These are phyloP conservation scores for Trichocladium uniseriatum DNA, from an alignment of 495 filamentous ascomycete genomes.

Conservation along the genomic window DNA sequence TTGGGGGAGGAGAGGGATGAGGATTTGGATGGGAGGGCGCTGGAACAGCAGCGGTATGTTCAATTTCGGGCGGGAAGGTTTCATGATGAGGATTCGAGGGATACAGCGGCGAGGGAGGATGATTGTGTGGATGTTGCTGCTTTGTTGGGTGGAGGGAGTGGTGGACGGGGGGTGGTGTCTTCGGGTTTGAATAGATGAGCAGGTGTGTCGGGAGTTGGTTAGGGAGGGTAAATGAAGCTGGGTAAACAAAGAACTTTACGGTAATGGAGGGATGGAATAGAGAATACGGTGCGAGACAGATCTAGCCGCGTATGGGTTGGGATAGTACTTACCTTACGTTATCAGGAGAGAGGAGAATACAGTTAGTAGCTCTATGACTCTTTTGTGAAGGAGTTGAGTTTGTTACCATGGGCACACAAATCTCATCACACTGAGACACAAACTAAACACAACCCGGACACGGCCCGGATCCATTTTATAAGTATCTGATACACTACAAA, in stretches of 20 bases:
- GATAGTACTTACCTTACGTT: not conserved
- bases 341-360: not conserved
- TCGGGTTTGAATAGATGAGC: not conserved
- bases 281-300: not conserved
- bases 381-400: too few relatives aligned
- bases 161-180: too few relatives aligned
- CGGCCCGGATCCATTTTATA: not conserved
- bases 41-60: not conserved
- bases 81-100: too few relatives aligned
- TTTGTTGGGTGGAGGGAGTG: too few relatives aligned
- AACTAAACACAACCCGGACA: not conserved
- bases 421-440: too few relatives aligned
- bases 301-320: constrained; percentile 8
- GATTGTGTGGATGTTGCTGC: too few relatives aligned
- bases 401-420: too few relatives aligned
- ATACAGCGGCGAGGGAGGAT: too few relatives aligned
- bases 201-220: not conserved
- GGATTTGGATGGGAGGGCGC: not conserved
- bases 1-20: not conserved
- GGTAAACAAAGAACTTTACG: too few relatives aligned
- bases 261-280: not conserved
- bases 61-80: too few relatives aligned
- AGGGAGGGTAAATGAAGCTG: not conserved
- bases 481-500: constrained; percentile 8
- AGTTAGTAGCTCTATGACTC: too few relatives aligned